phyloP scores from a whole-genome alignment of 2,329 filamentous ascomycete species.

The Emericellopsis cladophorae region DNA sequence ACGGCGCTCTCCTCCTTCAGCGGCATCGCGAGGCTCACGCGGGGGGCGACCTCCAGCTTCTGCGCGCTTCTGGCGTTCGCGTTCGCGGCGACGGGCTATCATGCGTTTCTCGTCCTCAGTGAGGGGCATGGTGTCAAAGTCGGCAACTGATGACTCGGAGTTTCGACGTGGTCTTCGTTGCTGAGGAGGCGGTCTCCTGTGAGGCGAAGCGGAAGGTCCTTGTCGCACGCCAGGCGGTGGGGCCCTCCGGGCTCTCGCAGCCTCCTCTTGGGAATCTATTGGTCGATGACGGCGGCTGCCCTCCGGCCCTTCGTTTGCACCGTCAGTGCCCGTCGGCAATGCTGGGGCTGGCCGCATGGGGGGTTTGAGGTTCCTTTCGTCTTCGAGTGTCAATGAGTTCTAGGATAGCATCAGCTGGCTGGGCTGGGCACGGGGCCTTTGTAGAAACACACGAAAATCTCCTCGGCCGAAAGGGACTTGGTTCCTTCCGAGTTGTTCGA shows the following conservation, averaged over 20 bases:
- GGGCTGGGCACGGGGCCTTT: neutral
- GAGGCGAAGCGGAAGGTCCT: slow-evolving; percentile 8
- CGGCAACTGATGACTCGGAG: slow-evolving; percentile 65
- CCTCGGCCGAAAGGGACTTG: slow-evolving; percentile 44
- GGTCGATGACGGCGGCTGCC: slow-evolving; percentile 39
- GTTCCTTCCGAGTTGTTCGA: slow-evolving; percentile 29
- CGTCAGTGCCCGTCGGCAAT: slow-evolving; percentile 9
- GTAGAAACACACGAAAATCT: slow-evolving; percentile 59
- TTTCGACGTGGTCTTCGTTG: slow-evolving; percentile 52
- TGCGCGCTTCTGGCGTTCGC: slow-evolving; percentile 11
- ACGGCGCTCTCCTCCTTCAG: neutral
- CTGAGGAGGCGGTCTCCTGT: slow-evolving; percentile 18
- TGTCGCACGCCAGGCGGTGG: slow-evolving; percentile 18
- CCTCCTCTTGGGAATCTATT: slow-evolving; percentile 54
- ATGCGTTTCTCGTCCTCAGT: slow-evolving; percentile 37
- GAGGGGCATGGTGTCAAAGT: slow-evolving; percentile 40
- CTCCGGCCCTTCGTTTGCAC: slow-evolving; percentile 35
- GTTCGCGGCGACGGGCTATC: slow-evolving; percentile 20
- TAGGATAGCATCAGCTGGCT: slow-evolving; percentile 18
- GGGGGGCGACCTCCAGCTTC: slow-evolving; percentile 4
- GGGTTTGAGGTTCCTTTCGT: slow-evolving; percentile 29
- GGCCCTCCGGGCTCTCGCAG: slow-evolving; percentile 32
- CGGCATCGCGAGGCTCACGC: slow-evolving; percentile 6
- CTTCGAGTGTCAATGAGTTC: slow-evolving; percentile 57
- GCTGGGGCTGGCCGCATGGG: slow-evolving; percentile 15